These are phyloP conservation scores for Aspergillus affinis DNA, from an alignment of 495 filamentous ascomycete genomes.

Conservation along the genomic window DNA sequence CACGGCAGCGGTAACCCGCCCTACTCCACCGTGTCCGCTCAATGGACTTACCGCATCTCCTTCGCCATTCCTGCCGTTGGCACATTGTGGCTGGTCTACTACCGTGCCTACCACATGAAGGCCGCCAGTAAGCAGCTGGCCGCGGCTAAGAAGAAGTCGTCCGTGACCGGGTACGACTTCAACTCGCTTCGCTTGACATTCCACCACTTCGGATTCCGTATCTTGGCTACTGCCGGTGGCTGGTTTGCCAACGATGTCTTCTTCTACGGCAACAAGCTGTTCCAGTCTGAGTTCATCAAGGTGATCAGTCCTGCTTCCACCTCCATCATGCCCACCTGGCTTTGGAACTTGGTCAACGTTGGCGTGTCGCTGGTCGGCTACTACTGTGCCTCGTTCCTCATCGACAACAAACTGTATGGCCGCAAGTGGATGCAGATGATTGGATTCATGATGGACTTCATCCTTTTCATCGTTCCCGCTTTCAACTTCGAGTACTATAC, in stretches of 20 bases:
- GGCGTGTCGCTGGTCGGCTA: constrained; percentile 81
- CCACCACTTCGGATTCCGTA: constrained; percentile 74
- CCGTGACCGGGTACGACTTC: constrained; percentile 86
- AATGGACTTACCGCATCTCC: constrained; percentile 83
- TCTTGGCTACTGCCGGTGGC: constrained; percentile 77
- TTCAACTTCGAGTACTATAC: constrained; percentile 84
- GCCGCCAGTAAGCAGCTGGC: constrained; percentile 69
- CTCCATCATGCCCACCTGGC: constrained; percentile 78
- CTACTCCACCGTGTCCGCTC: constrained; percentile 66
- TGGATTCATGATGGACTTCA: constrained; percentile 82
- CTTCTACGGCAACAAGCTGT: constrained; percentile 98
- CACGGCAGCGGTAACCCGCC: constrained; percentile 68
- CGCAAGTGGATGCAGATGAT: constrained; percentile 90
- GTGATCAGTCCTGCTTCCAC: constrained; percentile 61
- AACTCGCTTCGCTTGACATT: constrained; percentile 72
- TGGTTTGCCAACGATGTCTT: constrained; percentile 96
- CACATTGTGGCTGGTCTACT: constrained; percentile 90
- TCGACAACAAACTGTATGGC: constrained; percentile 90
- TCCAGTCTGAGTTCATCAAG: constrained; percentile 81
- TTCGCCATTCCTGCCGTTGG: constrained; percentile 84
- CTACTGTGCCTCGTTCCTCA: constrained; percentile 75
- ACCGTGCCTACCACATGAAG: constrained; percentile 87
- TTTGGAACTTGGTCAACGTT: constrained; percentile 87
- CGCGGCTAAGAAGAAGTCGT: constrained; percentile 75
- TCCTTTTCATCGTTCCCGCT: constrained; percentile 81